phyloP scores from a whole-genome alignment of 1,284 basidiomycete species.

The Cryptococcus hybrid region DNA sequence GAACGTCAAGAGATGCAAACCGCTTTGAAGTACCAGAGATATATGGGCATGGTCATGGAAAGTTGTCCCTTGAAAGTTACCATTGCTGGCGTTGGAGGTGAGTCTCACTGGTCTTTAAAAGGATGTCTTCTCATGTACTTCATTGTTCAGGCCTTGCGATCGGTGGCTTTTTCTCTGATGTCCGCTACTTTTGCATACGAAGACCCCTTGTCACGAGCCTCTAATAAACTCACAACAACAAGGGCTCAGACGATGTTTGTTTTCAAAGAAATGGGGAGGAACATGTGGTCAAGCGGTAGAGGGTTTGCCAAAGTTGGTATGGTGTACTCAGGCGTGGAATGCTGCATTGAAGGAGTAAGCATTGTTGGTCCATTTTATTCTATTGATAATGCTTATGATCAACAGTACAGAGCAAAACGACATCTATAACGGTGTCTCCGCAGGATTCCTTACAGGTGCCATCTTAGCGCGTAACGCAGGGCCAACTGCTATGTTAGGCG shows the following conservation, averaged over 20 bases:
- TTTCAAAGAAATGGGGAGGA: slow-evolving; percentile 91
- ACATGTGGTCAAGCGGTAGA: slow-evolving; percentile 87
- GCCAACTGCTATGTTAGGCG: slow-evolving; percentile 74
- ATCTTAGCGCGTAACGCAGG: slow-evolving; percentile 81
- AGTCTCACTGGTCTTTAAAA: slow-evolving; percentile 35
- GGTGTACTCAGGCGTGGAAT: slow-evolving; percentile 90
- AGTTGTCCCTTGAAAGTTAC: slow-evolving; percentile 77
- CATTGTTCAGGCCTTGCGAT: slow-evolving; percentile 70
- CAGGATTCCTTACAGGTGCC: slow-evolving; percentile 61
- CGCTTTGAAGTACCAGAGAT: slow-evolving; percentile 70
- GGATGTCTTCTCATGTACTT: background rate
- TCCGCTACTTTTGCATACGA: slow-evolving; percentile 92
- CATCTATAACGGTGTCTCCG: slow-evolving; percentile 68
- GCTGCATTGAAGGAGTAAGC: slow-evolving; percentile 91
- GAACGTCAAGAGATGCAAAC: slow-evolving; percentile 68
- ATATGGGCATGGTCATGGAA: slow-evolving; percentile 69
- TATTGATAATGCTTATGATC: background rate
- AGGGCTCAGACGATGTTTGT: slow-evolving; percentile 68
- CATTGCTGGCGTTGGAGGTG: slow-evolving; percentile 75
- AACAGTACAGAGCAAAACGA: slow-evolving; percentile 94
- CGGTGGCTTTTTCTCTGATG: slow-evolving; percentile 92
- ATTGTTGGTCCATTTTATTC: background rate
- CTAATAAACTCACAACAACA: slow-evolving; percentile 45
- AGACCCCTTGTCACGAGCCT: slow-evolving; percentile 77
- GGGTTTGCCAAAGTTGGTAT: slow-evolving; percentile 95